Conservation (phyloP, 306 rosid genomes). For the Cucurbita argyrosperma region DNA sequence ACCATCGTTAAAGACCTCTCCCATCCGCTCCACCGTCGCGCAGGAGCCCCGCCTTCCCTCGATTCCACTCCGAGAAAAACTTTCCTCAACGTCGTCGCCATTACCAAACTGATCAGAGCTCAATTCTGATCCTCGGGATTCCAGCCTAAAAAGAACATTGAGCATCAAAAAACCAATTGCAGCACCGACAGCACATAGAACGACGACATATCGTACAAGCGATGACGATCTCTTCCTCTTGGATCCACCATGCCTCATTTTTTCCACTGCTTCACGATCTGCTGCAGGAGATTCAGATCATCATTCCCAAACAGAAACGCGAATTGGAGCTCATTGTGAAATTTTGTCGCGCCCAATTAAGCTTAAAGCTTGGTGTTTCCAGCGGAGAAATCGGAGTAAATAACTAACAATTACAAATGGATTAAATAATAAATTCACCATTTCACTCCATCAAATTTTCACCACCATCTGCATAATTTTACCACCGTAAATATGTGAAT, state of each 20-base stretch:
- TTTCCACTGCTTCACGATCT: background rate
- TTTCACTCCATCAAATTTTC: too few relatives aligned
- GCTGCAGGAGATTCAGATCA: background rate
- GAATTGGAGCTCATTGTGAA: background rate
- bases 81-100: background rate
- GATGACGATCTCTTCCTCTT: constrained; percentile 30
- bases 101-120: constrained; percentile 6
- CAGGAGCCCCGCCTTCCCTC: constrained; percentile 25
- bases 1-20: constrained; percentile 28
- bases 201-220: constrained; percentile 25
- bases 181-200: constrained; percentile 30
- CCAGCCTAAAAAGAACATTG: constrained; percentile 26
- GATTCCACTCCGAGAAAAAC: background rate
- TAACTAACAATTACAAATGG: background rate
- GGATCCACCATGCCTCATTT: constrained; percentile 42
- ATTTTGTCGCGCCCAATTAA: background rate
- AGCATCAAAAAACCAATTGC: constrained; percentile 36
- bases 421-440: too few relatives aligned
- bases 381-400: background rate
- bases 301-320: background rate
- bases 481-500: too few relatives aligned
- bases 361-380: background rate
- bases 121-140: constrained; percentile 9
- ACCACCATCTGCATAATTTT: too few relatives aligned
- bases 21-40: constrained; percentile 87